Evolutionary conservation across 495 filamentous ascomycete genomes (phyloP), one percentile per base, ranked within the genome.

Genomic region (Penicillium coprophilum): DNA sequence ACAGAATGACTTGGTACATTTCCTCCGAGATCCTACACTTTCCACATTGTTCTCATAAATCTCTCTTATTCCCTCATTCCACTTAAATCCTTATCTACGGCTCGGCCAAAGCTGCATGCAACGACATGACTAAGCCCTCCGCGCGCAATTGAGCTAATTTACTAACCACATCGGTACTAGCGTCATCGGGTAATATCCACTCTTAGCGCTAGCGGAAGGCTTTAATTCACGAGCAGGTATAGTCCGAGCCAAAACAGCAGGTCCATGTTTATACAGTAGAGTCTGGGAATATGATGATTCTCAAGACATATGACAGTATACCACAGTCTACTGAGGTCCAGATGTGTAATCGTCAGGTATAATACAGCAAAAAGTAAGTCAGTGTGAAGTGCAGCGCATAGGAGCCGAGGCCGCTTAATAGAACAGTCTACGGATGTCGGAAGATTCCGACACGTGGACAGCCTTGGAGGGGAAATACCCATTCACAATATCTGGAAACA

Each of bases 111-210:
- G 15, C 34, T 55, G 30, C 43, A 24, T 50, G 36, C 15, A 39
- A 36, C 24, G 32, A 11, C 23, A 30, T 45, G 24, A 32, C 32
- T 47, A 32, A 57, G 50, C 41, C 31, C 38, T 65, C 61, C 62
- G 69, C 62, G 60, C 62, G 58, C 40, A 66, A 58, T 64, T 71
- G 67, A 71, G 68, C 66, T 64, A 43, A 71, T 69, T 71, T 64
- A 45, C 34, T 64, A 62, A 50, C 68, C 55, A 7, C 0, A 28
- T 62, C n/a, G 5, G 61, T 46, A 30, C 49, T 69, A 69, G 64
- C 15, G 2, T 4, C 24, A 2, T 34, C 46, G 55, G 38, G 48
- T 39, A 36, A 17, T 28, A 7, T 47, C 31, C 23, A 44, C 41
- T 46, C 7, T 17, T 39, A 6, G n/a, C 38, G 38, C 38, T 52